Evolutionary conservation across 306 rosid species (phyloP), one percentile per base, ranked within the genome.

Genomic region (Trifolium subterraneum): DNA sequence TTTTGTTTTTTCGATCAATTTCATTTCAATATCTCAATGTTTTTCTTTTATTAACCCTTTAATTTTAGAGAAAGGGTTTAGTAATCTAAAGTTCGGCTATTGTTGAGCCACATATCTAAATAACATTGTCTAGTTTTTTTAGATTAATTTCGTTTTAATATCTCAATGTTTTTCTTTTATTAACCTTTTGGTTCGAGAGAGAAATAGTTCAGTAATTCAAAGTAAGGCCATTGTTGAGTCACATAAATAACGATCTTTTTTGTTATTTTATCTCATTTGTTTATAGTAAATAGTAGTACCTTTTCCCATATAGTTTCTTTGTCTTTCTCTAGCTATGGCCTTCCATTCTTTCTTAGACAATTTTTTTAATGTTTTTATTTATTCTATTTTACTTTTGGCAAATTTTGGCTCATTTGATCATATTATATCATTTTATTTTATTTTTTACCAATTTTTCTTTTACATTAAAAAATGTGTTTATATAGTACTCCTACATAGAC

Each of bases 291-390:
- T n/a, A n/a, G 33, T 29, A 22, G 33, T 29, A 42, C 18, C 15
- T 10, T 19, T 48, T 48, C 6, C 6, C 2, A 19, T 3, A 64
- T 75, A 63, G 79, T 60, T 74, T 82, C 70, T 78, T 82, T 85
- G 87, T 84, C 89, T 79, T 75, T 78, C 72, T 82, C 85, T 83
- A 70, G 79, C 86, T 71, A 55, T 54, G 47, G 42, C 73, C 45
- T 44, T 54, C 62, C 23, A 56, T 48, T 66, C 33, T 73, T 72
- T n/a, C 42, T 63, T 77, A 50, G 63, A 25, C 51, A 4, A 5
- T 23, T 35, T 15, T 67, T 33, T 16, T 51, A 18, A 25, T 19
- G 23, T 22, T 35, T 64, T 52, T 45, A 13, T 63, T 39, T 58
- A 76, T 13, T 50, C 42, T 62, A 64, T 63, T 23, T 41, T 48